phyloP scores from a whole-genome alignment of 495 filamentous ascomycete genomes.

The Terfezia boudieri region DNA sequence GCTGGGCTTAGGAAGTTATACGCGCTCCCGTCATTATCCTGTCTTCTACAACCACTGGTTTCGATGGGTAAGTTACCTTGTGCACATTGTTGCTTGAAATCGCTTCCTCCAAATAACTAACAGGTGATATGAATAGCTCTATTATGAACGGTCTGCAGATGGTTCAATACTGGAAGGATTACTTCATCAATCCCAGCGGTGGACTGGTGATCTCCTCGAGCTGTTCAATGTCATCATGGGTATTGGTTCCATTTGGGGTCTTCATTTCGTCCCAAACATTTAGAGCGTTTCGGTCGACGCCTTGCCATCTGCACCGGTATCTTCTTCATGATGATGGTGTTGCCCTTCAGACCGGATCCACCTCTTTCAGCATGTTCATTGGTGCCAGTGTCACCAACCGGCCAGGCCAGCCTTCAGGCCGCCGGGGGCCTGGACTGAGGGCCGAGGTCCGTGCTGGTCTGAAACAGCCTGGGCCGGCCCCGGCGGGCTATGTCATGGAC shows the following conservation, averaged over 20 bases:
- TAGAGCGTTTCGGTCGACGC: slow-evolving; percentile 10
- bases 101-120: not conserved
- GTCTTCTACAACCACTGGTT: slow-evolving; percentile 42
- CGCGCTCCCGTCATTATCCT: slow-evolving; percentile 33
- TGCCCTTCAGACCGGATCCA: slow-evolving; percentile 16
- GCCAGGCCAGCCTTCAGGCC: too few species aligned
- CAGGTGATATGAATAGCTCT: slow-evolving; percentile 20
- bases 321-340: slow-evolving; percentile 11
- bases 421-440: too few species aligned
- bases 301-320: slow-evolving; percentile 9
- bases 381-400: too few species aligned
- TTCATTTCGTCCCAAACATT: slow-evolving; percentile 7
- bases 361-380: slow-evolving; percentile 18
- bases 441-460: too few species aligned
- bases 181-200: slow-evolving; percentile 21
- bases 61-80: slow-evolving; percentile 29
- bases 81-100: slow-evolving; percentile 1
- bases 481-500: too few species aligned
- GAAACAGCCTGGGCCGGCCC: too few species aligned
- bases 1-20: slow-evolving; percentile 39
- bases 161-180: slow-evolving; percentile 28
- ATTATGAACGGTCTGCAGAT: slow-evolving; percentile 34
- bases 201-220: slow-evolving; percentile 7
- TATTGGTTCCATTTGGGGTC: slow-evolving; percentile 12
- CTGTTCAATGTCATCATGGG: slow-evolving; percentile 14